Conservation (phyloP, 257 asterid genomes). For the Solanum pinnatisectum region DNA sequence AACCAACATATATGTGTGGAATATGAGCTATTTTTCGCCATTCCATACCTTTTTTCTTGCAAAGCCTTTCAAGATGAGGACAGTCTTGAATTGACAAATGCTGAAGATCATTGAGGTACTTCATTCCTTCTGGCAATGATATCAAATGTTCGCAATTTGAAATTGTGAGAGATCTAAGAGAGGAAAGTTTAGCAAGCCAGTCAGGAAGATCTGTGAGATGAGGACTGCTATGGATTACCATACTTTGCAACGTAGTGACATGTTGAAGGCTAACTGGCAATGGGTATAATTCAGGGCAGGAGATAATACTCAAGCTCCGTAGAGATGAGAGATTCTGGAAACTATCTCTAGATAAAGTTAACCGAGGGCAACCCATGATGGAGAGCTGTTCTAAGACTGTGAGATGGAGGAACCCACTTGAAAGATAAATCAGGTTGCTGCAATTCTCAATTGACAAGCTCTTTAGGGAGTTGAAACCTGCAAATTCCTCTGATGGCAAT, state of each 20-base stretch:
- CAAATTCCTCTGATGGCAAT: constrained; percentile 9
- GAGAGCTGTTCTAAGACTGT: constrained; percentile 17
- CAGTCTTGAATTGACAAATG: constrained; percentile 23
- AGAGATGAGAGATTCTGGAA: background rate
- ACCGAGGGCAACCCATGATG: constrained; percentile 12
- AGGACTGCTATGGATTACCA: constrained; percentile 11
- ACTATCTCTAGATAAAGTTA: constrained; percentile 1
- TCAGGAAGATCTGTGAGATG: constrained; percentile 11
- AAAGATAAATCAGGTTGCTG: background rate
- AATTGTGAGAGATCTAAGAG: constrained; percentile 21
- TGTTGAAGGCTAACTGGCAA: constrained; percentile 9
- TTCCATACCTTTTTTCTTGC: constrained; percentile 9
- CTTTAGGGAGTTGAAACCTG: constrained; percentile 13
- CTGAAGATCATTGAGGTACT: constrained; percentile 8
- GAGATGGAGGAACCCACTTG: constrained; percentile 9
- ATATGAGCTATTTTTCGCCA: constrained; percentile 17
- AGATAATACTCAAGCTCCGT: constrained; percentile 8
- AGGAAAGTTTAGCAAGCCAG: constrained; percentile 10
- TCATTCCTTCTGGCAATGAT: constrained; percentile 14
- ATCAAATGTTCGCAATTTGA: constrained; percentile 5
- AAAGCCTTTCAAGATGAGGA: constrained; percentile 12
- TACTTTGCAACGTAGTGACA: constrained; percentile 9
- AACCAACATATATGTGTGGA: constrained; percentile 5
- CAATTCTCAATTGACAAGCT: constrained; percentile 14
- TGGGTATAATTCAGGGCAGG: constrained; percentile 7